A percentile compares a stretch with the other conserved stretches of the same genome.
Evolutionary conservation across 768 basidiomycete species (phyloP).

Genomic region (Gymnopilus dilepis): DNA sequence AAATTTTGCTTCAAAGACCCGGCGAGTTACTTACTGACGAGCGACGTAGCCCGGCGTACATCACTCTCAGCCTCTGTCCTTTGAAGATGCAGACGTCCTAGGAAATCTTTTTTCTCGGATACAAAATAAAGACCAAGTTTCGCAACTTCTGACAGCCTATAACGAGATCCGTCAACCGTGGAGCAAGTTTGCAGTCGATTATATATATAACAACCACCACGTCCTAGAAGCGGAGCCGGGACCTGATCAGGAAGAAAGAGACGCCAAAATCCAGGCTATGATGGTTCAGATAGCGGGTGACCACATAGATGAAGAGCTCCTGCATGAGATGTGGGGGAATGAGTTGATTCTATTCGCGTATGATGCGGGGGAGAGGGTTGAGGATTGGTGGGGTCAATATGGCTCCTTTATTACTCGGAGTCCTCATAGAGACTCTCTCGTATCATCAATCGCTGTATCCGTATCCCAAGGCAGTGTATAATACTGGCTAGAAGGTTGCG

Average conservation of each 20-base stretch:
- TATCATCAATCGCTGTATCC: conserved; percentile 9
- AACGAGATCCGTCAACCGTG: conserved; percentile 63
- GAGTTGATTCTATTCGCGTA: conserved; percentile 55
- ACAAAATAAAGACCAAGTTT: conserved; percentile 49
- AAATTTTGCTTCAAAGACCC: conserved; percentile 12
- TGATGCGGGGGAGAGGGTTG: conserved; percentile 59
- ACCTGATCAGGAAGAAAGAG: conserved; percentile 48
- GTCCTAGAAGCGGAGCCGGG: conserved; percentile 51
- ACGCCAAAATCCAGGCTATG: conserved; percentile 43
- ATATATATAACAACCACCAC: conserved; percentile 48
- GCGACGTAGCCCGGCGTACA: conserved; percentile 55
- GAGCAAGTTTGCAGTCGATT: conserved; percentile 46
- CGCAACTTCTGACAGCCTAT: conserved; percentile 55
- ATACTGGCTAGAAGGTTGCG: no score
- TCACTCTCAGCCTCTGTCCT: conserved; percentile 53
- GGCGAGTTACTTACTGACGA: not conserved
- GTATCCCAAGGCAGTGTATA: conserved; percentile 10
- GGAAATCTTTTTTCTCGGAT: conserved; percentile 66
- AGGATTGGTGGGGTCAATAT: conserved; percentile 68
- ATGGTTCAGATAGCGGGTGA: conserved; percentile 38
- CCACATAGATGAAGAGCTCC: conserved; percentile 50
- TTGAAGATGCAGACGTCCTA: conserved; percentile 69
- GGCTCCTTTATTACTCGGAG: conserved; percentile 24
- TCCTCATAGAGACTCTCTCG: conserved; percentile 9
- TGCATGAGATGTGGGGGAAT: conserved; percentile 56